Evolutionary conservation across 2,329 filamentous ascomycete species (phyloP).

Genomic region (Stachybotrys elegans): DNA sequence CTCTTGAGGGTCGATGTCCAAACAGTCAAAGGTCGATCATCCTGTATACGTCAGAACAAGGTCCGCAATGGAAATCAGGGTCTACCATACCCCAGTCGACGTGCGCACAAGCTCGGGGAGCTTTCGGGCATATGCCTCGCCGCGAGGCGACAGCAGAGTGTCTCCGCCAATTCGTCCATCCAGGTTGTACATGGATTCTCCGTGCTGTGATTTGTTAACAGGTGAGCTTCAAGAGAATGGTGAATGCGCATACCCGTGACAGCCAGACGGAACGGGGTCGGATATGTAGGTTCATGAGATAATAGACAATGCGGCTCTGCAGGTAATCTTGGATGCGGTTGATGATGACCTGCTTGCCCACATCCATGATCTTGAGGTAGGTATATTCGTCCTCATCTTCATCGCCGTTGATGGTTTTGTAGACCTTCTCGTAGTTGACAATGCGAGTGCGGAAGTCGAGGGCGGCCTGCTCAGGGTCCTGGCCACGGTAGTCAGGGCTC

Average conservation of each 20-base stretch:
- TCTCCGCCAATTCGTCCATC: slow-evolving; percentile 90
- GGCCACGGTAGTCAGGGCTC: slow-evolving; percentile 88
- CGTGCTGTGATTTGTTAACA: slow-evolving; percentile 56
- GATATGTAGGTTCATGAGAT: slow-evolving; percentile 97
- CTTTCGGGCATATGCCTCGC: slow-evolving; percentile 79
- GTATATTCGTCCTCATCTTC: slow-evolving; percentile 79
- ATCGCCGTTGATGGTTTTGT: slow-evolving; percentile 82
- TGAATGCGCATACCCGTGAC: slow-evolving; percentile 61
- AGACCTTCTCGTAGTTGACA: slow-evolving; percentile 94
- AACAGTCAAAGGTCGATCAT: slow-evolving; percentile 55
- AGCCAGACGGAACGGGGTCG: slow-evolving; percentile 95
- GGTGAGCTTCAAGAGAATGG: not conserved
- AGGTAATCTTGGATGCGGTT: slow-evolving; percentile 96
- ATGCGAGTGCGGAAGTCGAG: slow-evolving; percentile 92
- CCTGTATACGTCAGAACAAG: slow-evolving; percentile 28
- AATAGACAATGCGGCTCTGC: slow-evolving; percentile 94
- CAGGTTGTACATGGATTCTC: slow-evolving; percentile 90
- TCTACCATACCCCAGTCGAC: slow-evolving; percentile 70
- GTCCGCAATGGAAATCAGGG: not conserved
- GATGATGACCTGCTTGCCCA: slow-evolving; percentile 94
- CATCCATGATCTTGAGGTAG: slow-evolving; percentile 96
- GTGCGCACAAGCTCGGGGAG: slow-evolving; percentile 79
- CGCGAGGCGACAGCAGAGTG: slow-evolving; percentile 77
- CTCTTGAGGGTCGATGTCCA: slow-evolving; percentile 65
- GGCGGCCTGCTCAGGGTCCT: slow-evolving; percentile 88